phyloP scores from a whole-genome alignment of 1,284 basidiomycete genomes.

The Moniliophthora roreri region DNA sequence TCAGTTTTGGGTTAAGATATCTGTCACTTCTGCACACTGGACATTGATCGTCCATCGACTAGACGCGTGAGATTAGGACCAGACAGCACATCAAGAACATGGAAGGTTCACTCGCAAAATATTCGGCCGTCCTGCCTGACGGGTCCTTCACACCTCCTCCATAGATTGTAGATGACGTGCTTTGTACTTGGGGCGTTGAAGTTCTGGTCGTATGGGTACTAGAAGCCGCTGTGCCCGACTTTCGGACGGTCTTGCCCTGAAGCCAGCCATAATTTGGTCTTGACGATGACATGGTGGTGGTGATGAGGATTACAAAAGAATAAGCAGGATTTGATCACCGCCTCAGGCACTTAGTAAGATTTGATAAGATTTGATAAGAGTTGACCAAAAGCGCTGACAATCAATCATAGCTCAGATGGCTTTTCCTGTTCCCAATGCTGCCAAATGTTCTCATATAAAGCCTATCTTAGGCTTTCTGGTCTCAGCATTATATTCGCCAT shows the following conservation, averaged over 20 bases:
- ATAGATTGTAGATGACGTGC: slow-evolving; percentile 68
- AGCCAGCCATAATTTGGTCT: slow-evolving; percentile 49
- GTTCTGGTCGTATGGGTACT: slow-evolving; percentile 49
- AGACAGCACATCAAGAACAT: neutral
- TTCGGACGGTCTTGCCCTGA: slow-evolving; percentile 70
- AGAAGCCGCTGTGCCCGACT: slow-evolving; percentile 49
- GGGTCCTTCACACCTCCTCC: slow-evolving; percentile 81
- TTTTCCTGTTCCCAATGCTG: too few relatives aligned
- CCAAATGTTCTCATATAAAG: too few relatives aligned
- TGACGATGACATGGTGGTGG: neutral
- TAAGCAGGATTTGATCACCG: too few relatives aligned
- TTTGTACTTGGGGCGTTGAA: slow-evolving; percentile 68
- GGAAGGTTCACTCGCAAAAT: slow-evolving; percentile 54
- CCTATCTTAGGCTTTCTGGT: too few relatives aligned
- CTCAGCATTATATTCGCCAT: too few relatives aligned
- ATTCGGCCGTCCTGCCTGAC: slow-evolving; percentile 76
- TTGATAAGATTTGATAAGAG: too few relatives aligned
- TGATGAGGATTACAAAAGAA: too few relatives aligned
- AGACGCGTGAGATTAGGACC: slow-evolving; percentile 4
- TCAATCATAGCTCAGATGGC: too few relatives aligned
- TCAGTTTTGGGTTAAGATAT: slow-evolving; percentile 92
- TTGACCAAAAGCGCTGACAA: too few relatives aligned
- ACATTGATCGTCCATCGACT: slow-evolving; percentile 95
- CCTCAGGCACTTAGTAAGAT: too few relatives aligned
- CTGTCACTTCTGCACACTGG: slow-evolving; percentile 97